Evolutionary conservation across 495 filamentous ascomycete species (phyloP).

Genomic region (Talaromyces borbonicus): DNA sequence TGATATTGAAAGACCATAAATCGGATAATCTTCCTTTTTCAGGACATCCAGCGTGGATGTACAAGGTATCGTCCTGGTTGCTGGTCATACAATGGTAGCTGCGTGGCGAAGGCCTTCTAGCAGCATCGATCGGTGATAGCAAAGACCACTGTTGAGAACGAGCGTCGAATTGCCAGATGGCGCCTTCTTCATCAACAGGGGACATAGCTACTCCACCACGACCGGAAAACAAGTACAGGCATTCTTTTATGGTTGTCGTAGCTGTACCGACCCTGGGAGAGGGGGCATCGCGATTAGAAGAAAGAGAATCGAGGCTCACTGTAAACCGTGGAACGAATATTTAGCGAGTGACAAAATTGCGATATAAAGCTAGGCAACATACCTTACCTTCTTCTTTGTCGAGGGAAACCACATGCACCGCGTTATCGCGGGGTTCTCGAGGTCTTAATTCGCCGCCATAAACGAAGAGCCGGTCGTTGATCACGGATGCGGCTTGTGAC

Average conservation of each 20-base stretch:
- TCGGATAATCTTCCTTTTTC: slow-evolving; percentile 48
- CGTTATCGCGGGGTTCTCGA: slow-evolving; percentile 51
- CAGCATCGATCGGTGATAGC: slow-evolving; percentile 1
- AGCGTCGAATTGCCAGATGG: slow-evolving; percentile 36
- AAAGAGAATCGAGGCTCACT: slow-evolving; percentile 3
- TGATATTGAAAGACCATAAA: slow-evolving; percentile 63
- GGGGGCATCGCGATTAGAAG: slow-evolving; percentile 17
- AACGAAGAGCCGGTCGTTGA: slow-evolving; percentile 52
- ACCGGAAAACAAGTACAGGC: slow-evolving; percentile 47
- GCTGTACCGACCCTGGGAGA: slow-evolving; percentile 42
- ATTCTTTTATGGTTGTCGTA: slow-evolving; percentile 27
- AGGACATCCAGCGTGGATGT: slow-evolving; percentile 63
- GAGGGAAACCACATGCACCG: slow-evolving; percentile 56
- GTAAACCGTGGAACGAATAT: too few relatives aligned
- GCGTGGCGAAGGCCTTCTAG: slow-evolving; percentile 27
- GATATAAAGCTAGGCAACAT: too few relatives aligned
- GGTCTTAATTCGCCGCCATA: slow-evolving; percentile 34
- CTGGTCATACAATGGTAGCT: slow-evolving; percentile 38
- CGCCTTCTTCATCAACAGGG: slow-evolving; percentile 43
- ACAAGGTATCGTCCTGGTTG: slow-evolving; percentile 45
- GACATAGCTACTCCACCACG: slow-evolving; percentile 44
- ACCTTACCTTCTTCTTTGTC: slow-evolving; percentile 1
- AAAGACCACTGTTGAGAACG: neutral
- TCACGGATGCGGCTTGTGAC: slow-evolving; percentile 57
- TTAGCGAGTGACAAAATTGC: too few relatives aligned